Evolutionary conservation across 192 early-diverging fungal species (phyloP).

Genomic region (Umbelopsis vinacea): DNA sequence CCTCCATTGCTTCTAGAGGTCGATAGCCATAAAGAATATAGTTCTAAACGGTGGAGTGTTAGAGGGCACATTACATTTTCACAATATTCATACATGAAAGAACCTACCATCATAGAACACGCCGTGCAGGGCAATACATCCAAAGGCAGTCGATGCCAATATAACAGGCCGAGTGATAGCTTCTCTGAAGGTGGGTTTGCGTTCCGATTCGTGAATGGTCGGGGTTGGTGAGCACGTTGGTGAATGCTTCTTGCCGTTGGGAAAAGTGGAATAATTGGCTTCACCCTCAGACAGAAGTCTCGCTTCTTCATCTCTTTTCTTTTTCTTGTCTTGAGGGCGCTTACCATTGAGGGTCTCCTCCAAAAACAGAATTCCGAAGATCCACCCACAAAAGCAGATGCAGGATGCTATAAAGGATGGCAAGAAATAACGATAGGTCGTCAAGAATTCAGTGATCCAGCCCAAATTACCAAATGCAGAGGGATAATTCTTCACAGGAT

Average conservation of each 20-base stretch:
- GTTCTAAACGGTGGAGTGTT: conserved; percentile 10
- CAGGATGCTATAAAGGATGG: conserved; percentile 65
- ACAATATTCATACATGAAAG: background rate
- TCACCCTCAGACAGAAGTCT: background rate
- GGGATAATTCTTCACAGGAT: conserved; percentile 65
- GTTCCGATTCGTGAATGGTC: background rate
- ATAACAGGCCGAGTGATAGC: conserved; percentile 27
- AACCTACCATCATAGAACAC: conserved; percentile 36
- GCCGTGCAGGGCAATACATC: conserved; percentile 18
- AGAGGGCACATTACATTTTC: background rate
- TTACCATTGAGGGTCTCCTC: conserved; percentile 53
- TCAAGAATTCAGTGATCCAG: conserved; percentile 47
- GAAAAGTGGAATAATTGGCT: conserved; percentile 7
- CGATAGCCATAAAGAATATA: conserved; percentile 33
- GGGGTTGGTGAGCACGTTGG: background rate
- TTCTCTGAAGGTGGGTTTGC: conserved; percentile 12
- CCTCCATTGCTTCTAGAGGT: conserved; percentile 46
- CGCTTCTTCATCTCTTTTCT: background rate
- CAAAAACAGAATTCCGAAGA: conserved; percentile 54
- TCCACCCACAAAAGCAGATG: conserved; percentile 58
- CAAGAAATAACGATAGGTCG: conserved; percentile 68
- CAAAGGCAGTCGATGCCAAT: conserved; percentile 20
- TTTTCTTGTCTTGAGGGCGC: conserved; percentile 7
- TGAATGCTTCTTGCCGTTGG: background rate
- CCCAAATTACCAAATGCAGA: conserved; percentile 44